Base-by-base conservation (phyloP, 1,284 basidiomycete species). In the Puccinia novopanici region DNA sequence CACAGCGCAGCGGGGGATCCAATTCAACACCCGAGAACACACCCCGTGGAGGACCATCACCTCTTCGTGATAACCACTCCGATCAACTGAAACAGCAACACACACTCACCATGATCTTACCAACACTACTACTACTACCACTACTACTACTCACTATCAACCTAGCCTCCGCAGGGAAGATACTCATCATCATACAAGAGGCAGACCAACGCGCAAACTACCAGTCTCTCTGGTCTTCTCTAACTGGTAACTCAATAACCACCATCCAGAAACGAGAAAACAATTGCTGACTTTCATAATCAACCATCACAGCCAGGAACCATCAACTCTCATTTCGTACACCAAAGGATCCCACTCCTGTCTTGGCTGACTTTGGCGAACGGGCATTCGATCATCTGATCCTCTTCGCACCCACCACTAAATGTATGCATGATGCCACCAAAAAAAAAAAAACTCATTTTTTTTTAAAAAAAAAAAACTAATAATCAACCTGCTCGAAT, bases 161-260 rank as follows among this genome's bases (percentile, higher is more conserved):
- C 22, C 6, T 27, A 19, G 37, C 19, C 50, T 55, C 52, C 1
- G 68, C 93, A 13, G 89, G 93, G 85, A 91, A 90, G 55, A 91
- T 97, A 19, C 89, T 97, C 34, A 92, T 96, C 76, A 88, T 96
- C 17, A 88, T 94, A 67, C 93, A 96, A 84, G 89, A 90, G 5
- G 88, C 91, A 42, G n/a, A n/a, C n/a, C 12, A 90, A 84, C 87
- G 86, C 84, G 89, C 89, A 75, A 89, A 92, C 83, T 96, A 92
- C 86, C 91, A 91, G 22, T 87, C 90, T 84, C 95, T 95, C 89
- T 95, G 93, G 86, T 87, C 88, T 80, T 91, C 90, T 24, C 87
- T 97, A 67, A 88, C 90, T 87, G 89, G 94, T 94, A 80, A 80
- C 88, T 86, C 12, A 17, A 10, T 55, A 27, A 22, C 45, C 45